A percentile compares a stretch with the other conserved stretches of the same genome.
Evolutionary conservation across 176 grass and related monocot genomes (phyloP).

Genomic region (Triticum urartu): DNA sequence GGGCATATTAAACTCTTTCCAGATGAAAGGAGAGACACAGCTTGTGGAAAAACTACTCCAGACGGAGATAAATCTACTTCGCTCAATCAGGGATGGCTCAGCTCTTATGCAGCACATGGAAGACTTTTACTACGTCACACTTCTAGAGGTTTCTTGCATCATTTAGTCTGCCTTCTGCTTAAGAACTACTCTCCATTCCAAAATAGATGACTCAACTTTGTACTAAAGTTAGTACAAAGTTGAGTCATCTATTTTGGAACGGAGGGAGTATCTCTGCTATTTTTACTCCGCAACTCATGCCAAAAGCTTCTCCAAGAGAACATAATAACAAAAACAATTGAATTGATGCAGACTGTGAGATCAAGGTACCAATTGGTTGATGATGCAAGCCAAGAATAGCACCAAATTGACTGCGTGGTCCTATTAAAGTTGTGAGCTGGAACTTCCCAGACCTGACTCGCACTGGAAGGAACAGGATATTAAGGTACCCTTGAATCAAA

Average conservation of each 20-base stretch:
- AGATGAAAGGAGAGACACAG: conserved; percentile 97
- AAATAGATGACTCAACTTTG: no score
- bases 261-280: background rate
- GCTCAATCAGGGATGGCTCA: conserved; percentile 87
- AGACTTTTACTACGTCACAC: conserved; percentile 96
- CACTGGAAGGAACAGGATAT: background rate
- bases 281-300: conserved; percentile 2
- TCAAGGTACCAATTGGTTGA: conserved; percentile 49
- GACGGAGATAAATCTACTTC: conserved; percentile 93
- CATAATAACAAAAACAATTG: background rate
- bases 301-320: conserved; percentile 15
- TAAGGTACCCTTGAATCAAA: background rate
- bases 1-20: conserved; percentile 32
- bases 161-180: conserved; percentile 14
- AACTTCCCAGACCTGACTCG: background rate
- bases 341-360: conserved; percentile 71
- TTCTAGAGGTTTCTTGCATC: conserved; percentile 70
- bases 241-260: no score
- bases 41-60: conserved; percentile 87
- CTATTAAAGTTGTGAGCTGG: background rate
- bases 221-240: no score
- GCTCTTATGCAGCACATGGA: conserved; percentile 99
- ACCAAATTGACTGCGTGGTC: conserved; percentile 12
- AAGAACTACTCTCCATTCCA: background rate
- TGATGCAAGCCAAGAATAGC: conserved; percentile 35